phyloP scores from a whole-genome alignment of 441 rosid genomes.

The Erodium moschatum region DNA sequence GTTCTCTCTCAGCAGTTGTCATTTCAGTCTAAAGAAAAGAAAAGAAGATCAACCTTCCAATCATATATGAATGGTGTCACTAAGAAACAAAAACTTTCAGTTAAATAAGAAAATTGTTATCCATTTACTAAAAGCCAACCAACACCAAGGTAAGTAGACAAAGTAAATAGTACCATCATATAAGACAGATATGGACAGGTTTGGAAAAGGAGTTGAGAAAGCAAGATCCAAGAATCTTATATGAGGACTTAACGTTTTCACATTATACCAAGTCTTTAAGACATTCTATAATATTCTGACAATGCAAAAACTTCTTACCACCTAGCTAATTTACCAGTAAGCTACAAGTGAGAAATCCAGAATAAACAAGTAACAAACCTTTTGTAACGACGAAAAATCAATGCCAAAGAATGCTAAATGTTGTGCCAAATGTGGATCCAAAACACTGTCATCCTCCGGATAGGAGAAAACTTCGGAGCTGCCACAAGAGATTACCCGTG shows the following conservation, averaged over 20 bases:
- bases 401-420: conserved; percentile 95
- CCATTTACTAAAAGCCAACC: not conserved
- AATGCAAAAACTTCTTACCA: not conserved
- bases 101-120: not conserved
- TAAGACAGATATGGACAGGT: no score
- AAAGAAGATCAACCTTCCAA: conserved; percentile 1
- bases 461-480: conserved; percentile 96
- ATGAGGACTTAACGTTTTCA: no score
- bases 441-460: conserved; percentile 80
- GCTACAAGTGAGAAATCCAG: conserved; percentile 9
- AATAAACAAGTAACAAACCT: conserved; percentile 40
- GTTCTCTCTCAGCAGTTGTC: conserved; percentile 99
- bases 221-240: no score
- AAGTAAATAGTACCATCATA: no score
- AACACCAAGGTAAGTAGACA: not conserved
- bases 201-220: no score
- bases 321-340: conserved; percentile 2
- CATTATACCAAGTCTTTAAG: no score
- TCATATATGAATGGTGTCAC: not conserved
- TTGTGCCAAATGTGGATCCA: conserved; percentile 80
- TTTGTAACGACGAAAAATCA: conserved; percentile 87
- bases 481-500: conserved; percentile 47
- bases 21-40: conserved; percentile 64
- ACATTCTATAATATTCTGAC: not conserved
- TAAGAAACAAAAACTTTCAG: not conserved